Percentiles rank a stretch among this genome's conserved stretches.
phyloP scores from a whole-genome alignment of 305 asterid genomes.

The Solanum chacoense region DNA sequence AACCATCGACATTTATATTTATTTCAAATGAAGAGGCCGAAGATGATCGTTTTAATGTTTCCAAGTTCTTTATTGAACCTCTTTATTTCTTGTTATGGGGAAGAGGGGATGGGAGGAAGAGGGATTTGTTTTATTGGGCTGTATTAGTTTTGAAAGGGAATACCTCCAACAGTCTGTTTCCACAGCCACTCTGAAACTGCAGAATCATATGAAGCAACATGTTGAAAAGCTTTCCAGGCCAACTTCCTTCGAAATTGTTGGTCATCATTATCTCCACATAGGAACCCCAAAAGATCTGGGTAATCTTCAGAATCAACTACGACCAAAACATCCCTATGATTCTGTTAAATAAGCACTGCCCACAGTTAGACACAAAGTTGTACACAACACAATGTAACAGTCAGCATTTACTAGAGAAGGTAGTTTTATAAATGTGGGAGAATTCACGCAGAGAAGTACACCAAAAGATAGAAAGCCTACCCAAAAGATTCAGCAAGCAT shows the following conservation, averaged over 20 bases:
- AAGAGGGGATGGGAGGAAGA: neutral
- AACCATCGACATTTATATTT: neutral
- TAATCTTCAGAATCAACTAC: conserved; percentile 90
- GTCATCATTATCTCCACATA: conserved; percentile 46
- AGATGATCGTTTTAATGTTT: neutral
- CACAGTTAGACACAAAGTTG: neutral
- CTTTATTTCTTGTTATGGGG: neutral
- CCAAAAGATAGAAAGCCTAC: neutral
- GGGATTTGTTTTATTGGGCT: neutral
- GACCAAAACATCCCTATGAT: conserved; percentile 88
- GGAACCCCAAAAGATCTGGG: conserved; percentile 58
- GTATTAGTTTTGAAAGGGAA: neutral
- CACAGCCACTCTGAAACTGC: conserved; percentile 98
- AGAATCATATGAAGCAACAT: conserved; percentile 90
- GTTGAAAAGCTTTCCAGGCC: conserved; percentile 97
- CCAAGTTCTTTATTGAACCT: neutral
- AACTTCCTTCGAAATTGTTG: conserved; percentile 57
- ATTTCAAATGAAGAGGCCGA: neutral
- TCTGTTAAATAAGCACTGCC: conserved; percentile 35
- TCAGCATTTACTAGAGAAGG: neutral
- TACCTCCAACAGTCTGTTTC: conserved; percentile 85
- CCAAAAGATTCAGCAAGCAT: neutral
- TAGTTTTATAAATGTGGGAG: neutral
- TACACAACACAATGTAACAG: neutral
- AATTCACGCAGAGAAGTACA: neutral